phyloP scores from a whole-genome alignment of 352 stramenopile species.

The Phytopythium cucurbitacearum region DNA sequence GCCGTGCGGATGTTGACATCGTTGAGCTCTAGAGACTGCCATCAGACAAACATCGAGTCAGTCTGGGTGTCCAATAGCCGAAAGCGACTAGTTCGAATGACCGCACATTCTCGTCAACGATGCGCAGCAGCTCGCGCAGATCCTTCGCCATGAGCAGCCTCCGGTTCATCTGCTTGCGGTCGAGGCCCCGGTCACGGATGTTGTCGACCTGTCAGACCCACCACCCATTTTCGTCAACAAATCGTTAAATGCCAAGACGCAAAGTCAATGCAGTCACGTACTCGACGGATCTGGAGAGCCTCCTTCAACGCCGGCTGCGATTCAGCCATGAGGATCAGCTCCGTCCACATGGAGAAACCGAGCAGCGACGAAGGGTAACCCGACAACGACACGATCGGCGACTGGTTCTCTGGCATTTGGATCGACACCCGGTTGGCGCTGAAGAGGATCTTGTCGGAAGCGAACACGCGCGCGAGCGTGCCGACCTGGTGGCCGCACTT shows the following conservation, averaged over 20 bases:
- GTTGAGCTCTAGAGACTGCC: slow-evolving; percentile 44
- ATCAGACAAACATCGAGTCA: slow-evolving; percentile 5
- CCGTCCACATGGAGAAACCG: slow-evolving; percentile 73
- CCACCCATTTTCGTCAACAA: not conserved
- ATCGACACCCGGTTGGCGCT: slow-evolving; percentile 60
- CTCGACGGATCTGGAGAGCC: slow-evolving; percentile 52
- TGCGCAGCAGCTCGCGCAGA: slow-evolving; percentile 42
- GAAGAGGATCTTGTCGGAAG: slow-evolving; percentile 71
- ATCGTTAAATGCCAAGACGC: not conserved
- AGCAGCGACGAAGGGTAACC: slow-evolving; percentile 72
- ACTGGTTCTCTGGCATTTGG: slow-evolving; percentile 67
- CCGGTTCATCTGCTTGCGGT: slow-evolving; percentile 53
- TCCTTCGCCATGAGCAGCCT: slow-evolving; percentile 62
- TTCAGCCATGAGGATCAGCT: slow-evolving; percentile 73
- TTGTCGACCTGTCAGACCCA: slow-evolving; percentile 39
- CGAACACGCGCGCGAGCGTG: slow-evolving; percentile 52
- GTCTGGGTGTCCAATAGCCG: not conserved
- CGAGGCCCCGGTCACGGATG: slow-evolving; percentile 40
- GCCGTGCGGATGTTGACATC: slow-evolving; percentile 62
- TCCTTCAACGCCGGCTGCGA: slow-evolving; percentile 65
- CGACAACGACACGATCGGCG: slow-evolving; percentile 64
- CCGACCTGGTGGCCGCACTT: slow-evolving; percentile 60
- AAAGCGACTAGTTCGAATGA: not conserved
- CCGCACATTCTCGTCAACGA: slow-evolving; percentile 64
- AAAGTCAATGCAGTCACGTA: slow-evolving; percentile 6